Evolutionary conservation across 805 yeast species (phyloP), one percentile per base, ranked within the genome.

Genomic region (Scheffersomyces amazonensis): DNA sequence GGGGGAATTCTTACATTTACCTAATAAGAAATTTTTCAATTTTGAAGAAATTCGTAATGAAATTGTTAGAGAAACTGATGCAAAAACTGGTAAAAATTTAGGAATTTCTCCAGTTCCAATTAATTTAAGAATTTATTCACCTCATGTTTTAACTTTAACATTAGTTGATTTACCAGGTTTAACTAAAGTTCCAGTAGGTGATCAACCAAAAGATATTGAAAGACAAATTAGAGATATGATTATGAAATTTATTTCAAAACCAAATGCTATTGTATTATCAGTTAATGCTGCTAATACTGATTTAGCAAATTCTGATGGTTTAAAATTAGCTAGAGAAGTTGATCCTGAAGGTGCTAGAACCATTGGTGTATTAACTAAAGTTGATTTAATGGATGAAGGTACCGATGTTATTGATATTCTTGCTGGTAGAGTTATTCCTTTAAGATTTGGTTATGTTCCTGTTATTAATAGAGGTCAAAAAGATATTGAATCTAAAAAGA

Each of bases 161-260:
- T 75, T 93, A 53, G 97, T 93, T 29, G 99, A 93, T 67, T 76
- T 93, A 54, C 99, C 99, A 8, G 99, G 99, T 43, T 77, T 93
- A 55, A 93, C 99, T 29, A 93, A 93, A 61, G 99, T 93, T 27
- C 99, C 99, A 3, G 96, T 93, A 39, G 99, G 99, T 35, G 99
- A 93, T 66, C 99, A 93, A 66, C 99, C 99, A 39, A 84, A 86
- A 53, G 99, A 93, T 63, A 93, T 93, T 49, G 99, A 93, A 69
- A 80, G 76, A 48, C 97, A 88, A 66, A 93, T 93, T 54, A 82
- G 89, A 56, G 96, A 89, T 47, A 83, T 93, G 88, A 73, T 93
- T 34, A 74, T 93, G 75, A 90, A 89, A 64, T 93, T 84, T 59
- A 90, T 93, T 48, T 83, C 96, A 19, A 89, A 89, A 54, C 98